Evolutionary conservation across 106 monocot species (phyloP).

Genomic region (Platanthera guangdongensis): DNA sequence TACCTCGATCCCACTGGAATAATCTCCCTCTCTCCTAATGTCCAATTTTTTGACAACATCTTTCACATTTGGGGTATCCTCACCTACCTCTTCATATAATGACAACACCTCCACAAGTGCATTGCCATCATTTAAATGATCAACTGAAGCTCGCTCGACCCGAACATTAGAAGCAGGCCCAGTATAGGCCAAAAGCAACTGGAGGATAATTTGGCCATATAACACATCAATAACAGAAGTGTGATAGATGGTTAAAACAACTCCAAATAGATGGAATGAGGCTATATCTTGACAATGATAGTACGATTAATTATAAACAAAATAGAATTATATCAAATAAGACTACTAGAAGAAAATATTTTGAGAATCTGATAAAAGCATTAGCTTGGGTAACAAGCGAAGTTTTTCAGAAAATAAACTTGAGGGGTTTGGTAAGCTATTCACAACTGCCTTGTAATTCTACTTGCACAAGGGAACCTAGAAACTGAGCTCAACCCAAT

Average conservation of each 20-base stretch:
- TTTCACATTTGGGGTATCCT: constrained; percentile 13
- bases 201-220: constrained; percentile 9
- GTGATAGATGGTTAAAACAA: neutral
- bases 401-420: neutral
- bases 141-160: constrained; percentile 44
- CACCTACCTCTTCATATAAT: constrained; percentile 49
- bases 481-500: neutral
- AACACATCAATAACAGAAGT: neutral
- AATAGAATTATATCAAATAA: neutral
- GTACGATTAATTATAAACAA: neutral
- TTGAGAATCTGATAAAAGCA: neutral
- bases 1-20: constrained; percentile 62
- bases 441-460: neutral
- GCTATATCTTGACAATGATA: neutral
- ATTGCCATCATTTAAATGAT: constrained; percentile 66
- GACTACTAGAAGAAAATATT: constrained; percentile 1
- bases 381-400: neutral
- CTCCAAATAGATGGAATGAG: neutral
- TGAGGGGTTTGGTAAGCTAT: neutral
- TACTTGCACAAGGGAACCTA: neutral
- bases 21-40: constrained; percentile 16
- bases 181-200: constrained; percentile 70
- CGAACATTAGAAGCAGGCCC: constrained; percentile 69
- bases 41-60: constrained; percentile 11
- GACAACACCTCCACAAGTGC: constrained; percentile 80